Percentiles rank a stretch among this genome's conserved stretches.
Evolutionary conservation across 768 basidiomycete genomes (phyloP).

Genomic region (Hypholoma fasciculare): DNA sequence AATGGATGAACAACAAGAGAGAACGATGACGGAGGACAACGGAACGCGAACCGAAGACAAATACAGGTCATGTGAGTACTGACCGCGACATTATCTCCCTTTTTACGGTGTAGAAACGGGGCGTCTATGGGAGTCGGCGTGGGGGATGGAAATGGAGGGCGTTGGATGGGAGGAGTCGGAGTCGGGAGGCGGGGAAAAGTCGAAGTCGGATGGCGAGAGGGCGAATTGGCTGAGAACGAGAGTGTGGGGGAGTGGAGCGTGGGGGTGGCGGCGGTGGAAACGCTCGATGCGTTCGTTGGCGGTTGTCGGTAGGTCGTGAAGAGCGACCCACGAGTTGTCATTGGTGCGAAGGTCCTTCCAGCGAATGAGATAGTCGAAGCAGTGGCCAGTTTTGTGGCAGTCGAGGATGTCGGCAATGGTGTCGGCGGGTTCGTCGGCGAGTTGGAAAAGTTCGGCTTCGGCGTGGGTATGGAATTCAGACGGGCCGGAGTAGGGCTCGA

Average conservation of each 20-base stretch:
- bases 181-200: too few species aligned
- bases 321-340: slow-evolving; percentile 35
- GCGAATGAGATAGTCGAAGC: slow-evolving; percentile 34
- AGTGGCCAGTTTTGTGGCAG: slow-evolving; percentile 29
- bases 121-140: too few species aligned
- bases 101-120: background rate
- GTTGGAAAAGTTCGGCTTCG: slow-evolving; percentile 17
- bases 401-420: slow-evolving; percentile 27
- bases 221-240: too few species aligned
- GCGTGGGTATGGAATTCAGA: slow-evolving; percentile 30
- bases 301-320: slow-evolving; percentile 31
- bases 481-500: slow-evolving; percentile 31
- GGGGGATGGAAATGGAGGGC: too few species aligned
- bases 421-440: slow-evolving; percentile 16
- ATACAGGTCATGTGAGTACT: too few species aligned
- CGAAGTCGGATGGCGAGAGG: too few species aligned
- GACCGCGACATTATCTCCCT: slow-evolving; percentile 5
- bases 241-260: slow-evolving; percentile 25
- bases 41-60: too few species aligned
- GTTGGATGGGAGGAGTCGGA: too few species aligned
- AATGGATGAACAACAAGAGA: too few species aligned
- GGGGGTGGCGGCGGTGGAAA: slow-evolving; percentile 33
- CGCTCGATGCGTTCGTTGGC: slow-evolving; percentile 28
- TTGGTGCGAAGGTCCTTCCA: slow-evolving; percentile 24
- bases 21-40: too few species aligned